Evolutionary conservation across 176 grass and related monocot species (phyloP), one percentile per base, ranked within the genome.

Genomic region (Stipa capillata): DNA sequence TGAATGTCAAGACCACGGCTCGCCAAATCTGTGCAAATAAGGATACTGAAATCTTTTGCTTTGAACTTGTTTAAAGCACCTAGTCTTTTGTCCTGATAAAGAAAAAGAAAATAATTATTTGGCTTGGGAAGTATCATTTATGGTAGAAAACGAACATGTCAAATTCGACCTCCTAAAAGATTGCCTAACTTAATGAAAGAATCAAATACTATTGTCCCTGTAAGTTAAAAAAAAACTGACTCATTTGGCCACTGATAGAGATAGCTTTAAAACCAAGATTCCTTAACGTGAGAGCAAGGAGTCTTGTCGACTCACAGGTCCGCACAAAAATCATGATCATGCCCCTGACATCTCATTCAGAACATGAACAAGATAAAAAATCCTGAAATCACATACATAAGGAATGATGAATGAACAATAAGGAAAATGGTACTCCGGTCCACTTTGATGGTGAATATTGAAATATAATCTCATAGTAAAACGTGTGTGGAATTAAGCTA

Each of bases 1-100:
- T 93, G 88, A 72, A 95, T 95, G 72, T 98, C 96, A 87, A 98
- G 92, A 52, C 92, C 96, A 77, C 92, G 87, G 20, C 96, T 98
- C n/a, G 96, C 92, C 62, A 98, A 92, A 47, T 98, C 87, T 18
- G 92, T 98, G 79, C 95, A 92, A 77, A 98, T 75, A 76, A 98
- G 85, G 4, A 98, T 75, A 65, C 91, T 98, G 72, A 92, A 94
- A 37, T 94, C 85, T 76, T 89, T 89, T 6, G 92, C 83, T 72
- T 92, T 91, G 76, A 94, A 98, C 48, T 83, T 93, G 57, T 94
- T 98, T 43, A 98, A 87, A 85, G 96, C 90, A 48, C 90, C 92
- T 44, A 98, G 76, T 37, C 95, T 84, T 81, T 98, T 98, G 13
- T 85, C 92, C 92, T 98, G 85, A 28, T 52, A 51, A 77, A 86